Base-by-base conservation (phyloP, 176 grass and related monocot species). In the Cenchrus americanus region DNA sequence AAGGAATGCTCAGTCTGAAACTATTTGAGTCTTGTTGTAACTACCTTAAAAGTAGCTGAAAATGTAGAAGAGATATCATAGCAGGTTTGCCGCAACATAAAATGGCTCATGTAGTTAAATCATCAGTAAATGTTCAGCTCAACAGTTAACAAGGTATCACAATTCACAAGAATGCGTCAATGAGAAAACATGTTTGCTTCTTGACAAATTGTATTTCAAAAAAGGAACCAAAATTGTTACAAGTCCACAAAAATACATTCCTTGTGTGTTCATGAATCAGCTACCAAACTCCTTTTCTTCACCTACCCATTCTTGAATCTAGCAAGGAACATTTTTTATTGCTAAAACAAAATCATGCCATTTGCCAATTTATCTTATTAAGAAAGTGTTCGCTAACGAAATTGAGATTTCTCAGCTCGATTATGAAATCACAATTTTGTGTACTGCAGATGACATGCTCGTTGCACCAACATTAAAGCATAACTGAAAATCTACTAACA, bases 11-110 rank as follows among this genome's bases (percentile, higher is more conserved):
- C 51, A 0, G 3, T 37, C 52, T 67, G 50, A 69, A 48, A 67
- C 63, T 32, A 84, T 79, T 37, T 37, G 24, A n/a, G 61, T 53
- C 51, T 42, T 42, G 30, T 18, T 44, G 34, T 37, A 75, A 76
- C 18, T 58, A 76, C 11, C 37, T 9, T 66, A 27, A n/a, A 52
- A 79, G 5, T 51, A 65, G 22, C 60, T 51, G 22, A 49, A 50
- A 7, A 65, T 34, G 13, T 46, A 68, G 5, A 75, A 81, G 47
- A 62, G 21, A 68, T 67, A 26, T 41, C 26, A 41, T 32, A 47
- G 50, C 10, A 73, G 34, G 53, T 64, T 80, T 43, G 69, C 44
- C 17, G 37, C 69, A 53, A 68, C 57, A 40, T 32, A 22, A 34
- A 47, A 44, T 62, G 19, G 14, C 32, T 30, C 26, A 5, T 26